Evolutionary conservation across 306 rosid species (phyloP).

Genomic region (Neltuma alba): DNA sequence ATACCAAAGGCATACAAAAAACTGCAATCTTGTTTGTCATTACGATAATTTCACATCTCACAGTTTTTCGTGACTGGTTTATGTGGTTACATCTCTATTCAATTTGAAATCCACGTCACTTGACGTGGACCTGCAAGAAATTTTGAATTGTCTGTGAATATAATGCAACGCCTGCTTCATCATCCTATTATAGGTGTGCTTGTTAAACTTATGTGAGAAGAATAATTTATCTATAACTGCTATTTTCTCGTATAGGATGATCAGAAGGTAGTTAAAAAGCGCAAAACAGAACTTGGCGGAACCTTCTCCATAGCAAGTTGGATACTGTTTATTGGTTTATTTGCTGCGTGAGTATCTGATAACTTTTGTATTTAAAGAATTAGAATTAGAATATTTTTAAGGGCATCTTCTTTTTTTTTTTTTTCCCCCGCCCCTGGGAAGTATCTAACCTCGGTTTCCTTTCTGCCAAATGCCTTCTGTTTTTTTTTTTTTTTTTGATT

Average conservation of each 20-base stretch:
- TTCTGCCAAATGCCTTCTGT: constrained; percentile 37
- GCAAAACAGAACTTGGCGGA: constrained; percentile 99
- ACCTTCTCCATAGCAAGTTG: constrained; percentile 95
- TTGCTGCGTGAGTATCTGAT: constrained; percentile 84
- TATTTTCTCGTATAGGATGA: constrained; percentile 65
- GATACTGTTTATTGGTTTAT: constrained; percentile 88
- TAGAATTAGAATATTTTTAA: constrained; percentile 26
- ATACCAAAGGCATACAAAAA: neutral
- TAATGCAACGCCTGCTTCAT: neutral
- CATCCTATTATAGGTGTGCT: neutral
- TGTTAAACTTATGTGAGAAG: neutral
- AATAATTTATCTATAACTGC: constrained; percentile 32
- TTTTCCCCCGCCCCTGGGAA: too few species aligned
- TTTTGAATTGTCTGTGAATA: neutral
- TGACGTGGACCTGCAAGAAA: neutral
- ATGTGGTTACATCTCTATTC: neutral
- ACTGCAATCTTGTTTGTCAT: neutral
- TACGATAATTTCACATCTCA: neutral
- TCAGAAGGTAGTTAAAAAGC: constrained; percentile 78
- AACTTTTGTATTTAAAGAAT: neutral
- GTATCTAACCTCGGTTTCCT: neutral
- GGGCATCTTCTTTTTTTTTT: neutral
- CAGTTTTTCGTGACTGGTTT: neutral
- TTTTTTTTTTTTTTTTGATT: constrained; percentile 48
- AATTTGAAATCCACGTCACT: neutral